Conservation (phyloP, 257 asterid genomes). For the Avicennia marina region DNA sequence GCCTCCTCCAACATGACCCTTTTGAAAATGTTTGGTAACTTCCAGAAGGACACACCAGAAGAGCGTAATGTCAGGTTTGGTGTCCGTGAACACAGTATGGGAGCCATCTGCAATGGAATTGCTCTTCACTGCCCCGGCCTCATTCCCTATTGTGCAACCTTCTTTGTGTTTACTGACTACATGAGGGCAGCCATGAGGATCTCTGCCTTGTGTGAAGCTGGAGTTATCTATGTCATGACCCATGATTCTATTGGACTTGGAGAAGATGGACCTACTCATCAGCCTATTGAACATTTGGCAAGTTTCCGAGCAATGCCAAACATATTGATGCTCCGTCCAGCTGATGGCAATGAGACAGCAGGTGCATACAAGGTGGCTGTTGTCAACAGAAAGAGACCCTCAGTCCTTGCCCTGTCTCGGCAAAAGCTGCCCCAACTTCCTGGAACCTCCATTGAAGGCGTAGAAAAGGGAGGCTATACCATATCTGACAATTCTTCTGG, state of each 20-base stretch:
- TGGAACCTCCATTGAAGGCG: constrained; percentile 71
- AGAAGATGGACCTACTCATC: constrained; percentile 87
- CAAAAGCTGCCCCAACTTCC: constrained; percentile 73
- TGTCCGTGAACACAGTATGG: constrained; percentile 78
- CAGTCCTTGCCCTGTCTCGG: constrained; percentile 68
- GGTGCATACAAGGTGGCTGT: constrained; percentile 73
- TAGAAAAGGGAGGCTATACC: constrained; percentile 65
- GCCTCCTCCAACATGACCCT: constrained; percentile 91
- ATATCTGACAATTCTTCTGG: constrained; percentile 60
- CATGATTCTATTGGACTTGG: constrained; percentile 87
- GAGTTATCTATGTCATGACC: constrained; percentile 85
- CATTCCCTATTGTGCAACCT: constrained; percentile 79
- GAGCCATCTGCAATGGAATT: constrained; percentile 74
- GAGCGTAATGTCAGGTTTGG: constrained; percentile 74
- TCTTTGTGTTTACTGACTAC: constrained; percentile 81
- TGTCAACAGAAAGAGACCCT: constrained; percentile 56
- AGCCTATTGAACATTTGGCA: constrained; percentile 76
- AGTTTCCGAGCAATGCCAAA: constrained; percentile 88
- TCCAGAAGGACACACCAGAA: constrained; percentile 75
- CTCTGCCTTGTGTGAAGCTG: constrained; percentile 58
- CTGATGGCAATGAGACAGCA: constrained; percentile 82
- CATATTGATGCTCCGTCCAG: constrained; percentile 75
- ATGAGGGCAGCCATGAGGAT: constrained; percentile 75
- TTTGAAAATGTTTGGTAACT: constrained; percentile 65
- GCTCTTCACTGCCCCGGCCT: constrained; percentile 69